A percentile compares a stretch with the other conserved stretches of the same genome.
phyloP scores from a whole-genome alignment of 768 basidiomycete species.

The Mycena rebaudengoi region DNA sequence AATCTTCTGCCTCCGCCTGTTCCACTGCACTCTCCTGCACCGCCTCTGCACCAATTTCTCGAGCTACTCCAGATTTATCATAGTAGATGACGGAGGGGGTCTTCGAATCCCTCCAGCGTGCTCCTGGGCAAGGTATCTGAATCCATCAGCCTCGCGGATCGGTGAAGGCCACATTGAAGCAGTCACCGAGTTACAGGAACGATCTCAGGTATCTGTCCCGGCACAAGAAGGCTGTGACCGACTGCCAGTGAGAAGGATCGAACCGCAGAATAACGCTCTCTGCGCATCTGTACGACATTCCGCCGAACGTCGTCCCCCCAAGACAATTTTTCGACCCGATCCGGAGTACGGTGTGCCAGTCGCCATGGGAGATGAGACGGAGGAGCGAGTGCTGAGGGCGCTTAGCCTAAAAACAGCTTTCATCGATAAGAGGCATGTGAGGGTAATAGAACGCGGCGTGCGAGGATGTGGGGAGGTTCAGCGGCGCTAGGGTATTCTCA shows the following conservation, averaged over 20 bases:
- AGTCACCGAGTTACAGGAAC: constrained; percentile 17
- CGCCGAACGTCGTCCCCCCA: constrained; percentile 53
- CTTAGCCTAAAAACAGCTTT: too few species aligned
- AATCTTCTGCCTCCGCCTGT: constrained; percentile 51
- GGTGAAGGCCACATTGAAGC: neutral
- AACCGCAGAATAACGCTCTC: neutral
- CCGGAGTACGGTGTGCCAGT: too few species aligned
- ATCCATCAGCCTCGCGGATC: neutral
- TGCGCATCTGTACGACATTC: constrained; percentile 43
- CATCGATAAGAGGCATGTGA: too few species aligned
- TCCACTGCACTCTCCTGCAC: constrained; percentile 47
- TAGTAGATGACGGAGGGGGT: constrained; percentile 60
- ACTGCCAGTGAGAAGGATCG: constrained; percentile 13
- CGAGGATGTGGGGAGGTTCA: too few species aligned
- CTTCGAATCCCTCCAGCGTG: constrained; percentile 54
- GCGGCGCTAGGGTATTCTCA: too few species aligned
- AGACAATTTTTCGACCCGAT: too few species aligned
- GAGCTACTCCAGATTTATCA: constrained; percentile 46
- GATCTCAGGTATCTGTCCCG: constrained; percentile 9
- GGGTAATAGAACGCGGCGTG: too few species aligned
- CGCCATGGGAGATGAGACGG: too few species aligned
- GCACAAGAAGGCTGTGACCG: constrained; percentile 22
- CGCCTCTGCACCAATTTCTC: constrained; percentile 57
- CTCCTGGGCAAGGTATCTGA: constrained; percentile 58
- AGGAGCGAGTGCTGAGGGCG: too few species aligned